Evolutionary conservation across 2,329 filamentous ascomycete species (phyloP), one percentile per base, ranked within the genome.

Genomic region (Fusarium sp.): DNA sequence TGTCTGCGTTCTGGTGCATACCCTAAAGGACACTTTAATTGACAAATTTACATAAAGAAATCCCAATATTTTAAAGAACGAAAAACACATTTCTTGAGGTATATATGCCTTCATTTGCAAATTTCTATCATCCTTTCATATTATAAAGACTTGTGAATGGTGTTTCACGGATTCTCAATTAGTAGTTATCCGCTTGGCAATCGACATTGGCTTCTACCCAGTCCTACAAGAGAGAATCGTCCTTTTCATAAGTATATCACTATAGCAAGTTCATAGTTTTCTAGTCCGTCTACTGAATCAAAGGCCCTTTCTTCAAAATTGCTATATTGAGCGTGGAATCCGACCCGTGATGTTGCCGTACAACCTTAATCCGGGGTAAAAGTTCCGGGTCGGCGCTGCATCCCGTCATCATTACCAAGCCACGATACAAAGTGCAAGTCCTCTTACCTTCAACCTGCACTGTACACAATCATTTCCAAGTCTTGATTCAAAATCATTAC

Each of bases 361-460:
- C 30, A 52, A 19, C 16, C 16, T 23, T 23, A 33, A n/a, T 32
- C 33, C 67, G 67, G 71, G 71, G 42, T 18, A 71, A 63, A 65
- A 33, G 49, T 64, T 66, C 64, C 58, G 61, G 37, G 18, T 18
- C 18, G 35, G 38, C 38, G 37, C 30, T 57, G 30, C 23, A 23
- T 32, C 38, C 30, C 54, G 68, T 74, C 67, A 60, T 62, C 65
- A 35, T 52, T 42, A 32, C 21, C 19, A 18, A 59, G 33, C 62
- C 18, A 30, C 15, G 23, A 38, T 9, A 13, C 10, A 21, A 47
- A 49, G 25, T 23, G n/a, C 28, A 44, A 19, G 12, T 23, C 30
- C 9, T 25, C 11, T 10, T 11, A 32, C 9, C 21, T 23, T 19
- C 3, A 7, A 32, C n/a, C n/a, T 44, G 1, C 12, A 60, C 25